These are phyloP conservation scores for Pseudomicrostroma phylloplanum DNA, from an alignment of 1,284 basidiomycete species.

Conservation along the genomic window DNA sequence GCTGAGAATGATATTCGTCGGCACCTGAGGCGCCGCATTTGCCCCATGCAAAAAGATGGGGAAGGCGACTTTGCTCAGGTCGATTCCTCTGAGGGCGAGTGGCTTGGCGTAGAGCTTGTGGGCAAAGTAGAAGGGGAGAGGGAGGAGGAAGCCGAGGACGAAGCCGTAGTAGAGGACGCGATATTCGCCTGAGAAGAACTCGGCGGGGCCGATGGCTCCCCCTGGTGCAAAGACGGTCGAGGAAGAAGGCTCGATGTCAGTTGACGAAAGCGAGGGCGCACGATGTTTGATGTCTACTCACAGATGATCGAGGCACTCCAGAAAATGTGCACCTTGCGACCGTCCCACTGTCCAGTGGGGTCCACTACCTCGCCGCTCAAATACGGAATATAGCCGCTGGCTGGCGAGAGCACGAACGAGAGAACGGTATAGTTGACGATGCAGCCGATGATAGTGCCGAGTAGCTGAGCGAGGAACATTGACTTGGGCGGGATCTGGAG, in stretches of 20 bases:
- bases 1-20: slow-evolving; percentile 56
- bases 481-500: slow-evolving; percentile 50
- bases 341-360: slow-evolving; percentile 53
- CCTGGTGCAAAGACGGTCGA: no score
- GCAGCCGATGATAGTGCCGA: slow-evolving; percentile 54
- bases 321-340: slow-evolving; percentile 48
- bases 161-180: slow-evolving; percentile 52
- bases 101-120: background rate
- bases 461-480: slow-evolving; percentile 56
- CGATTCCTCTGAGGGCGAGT: background rate
- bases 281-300: no score
- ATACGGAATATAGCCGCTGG: slow-evolving; percentile 43
- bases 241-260: no score
- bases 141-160: slow-evolving; percentile 52
- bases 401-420: slow-evolving; percentile 46
- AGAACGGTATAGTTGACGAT: slow-evolving; percentile 50
- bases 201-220: slow-evolving; percentile 54
- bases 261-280: no score
- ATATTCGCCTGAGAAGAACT: slow-evolving; percentile 56
- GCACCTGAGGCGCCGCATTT: slow-evolving; percentile 46
- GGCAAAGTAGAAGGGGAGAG: slow-evolving; percentile 28
- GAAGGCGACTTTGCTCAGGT: slow-evolving; percentile 52
- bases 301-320: slow-evolving; percentile 53
- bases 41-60: slow-evolving; percentile 55
- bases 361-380: slow-evolving; percentile 53